These are phyloP conservation scores for Neophaeococcomyces mojaviensis DNA, from an alignment of 2,329 filamentous ascomycete species.

Conservation along the genomic window DNA sequence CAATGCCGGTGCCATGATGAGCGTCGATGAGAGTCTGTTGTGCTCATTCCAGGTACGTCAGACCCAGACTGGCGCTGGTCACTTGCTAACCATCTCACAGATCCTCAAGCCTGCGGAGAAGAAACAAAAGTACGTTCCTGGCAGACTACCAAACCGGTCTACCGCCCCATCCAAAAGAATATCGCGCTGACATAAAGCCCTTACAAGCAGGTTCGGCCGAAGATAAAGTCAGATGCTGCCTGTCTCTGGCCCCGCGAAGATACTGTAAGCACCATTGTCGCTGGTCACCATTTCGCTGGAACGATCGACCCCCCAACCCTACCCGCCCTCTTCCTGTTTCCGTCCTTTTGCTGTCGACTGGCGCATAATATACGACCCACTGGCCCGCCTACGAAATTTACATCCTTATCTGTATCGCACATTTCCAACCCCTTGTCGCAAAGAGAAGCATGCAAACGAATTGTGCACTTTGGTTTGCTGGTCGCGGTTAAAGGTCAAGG, in stretches of 20 bases:
- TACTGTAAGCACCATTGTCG: neutral
- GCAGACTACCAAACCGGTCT: slow-evolving; percentile 62
- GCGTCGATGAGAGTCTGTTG: slow-evolving; percentile 93
- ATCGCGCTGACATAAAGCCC: slow-evolving; percentile 56
- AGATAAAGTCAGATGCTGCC: slow-evolving; percentile 54
- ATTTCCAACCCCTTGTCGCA: too few relatives aligned
- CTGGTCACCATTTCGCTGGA: neutral
- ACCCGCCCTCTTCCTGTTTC: neutral
- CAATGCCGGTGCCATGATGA: slow-evolving; percentile 99
- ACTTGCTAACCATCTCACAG: slow-evolving; percentile 38
- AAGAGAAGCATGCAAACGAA: too few relatives aligned
- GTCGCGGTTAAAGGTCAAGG: too few relatives aligned
- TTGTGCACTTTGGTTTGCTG: too few relatives aligned
- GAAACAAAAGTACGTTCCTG: slow-evolving; percentile 99
- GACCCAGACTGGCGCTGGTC: neutral
- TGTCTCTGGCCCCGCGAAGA: neutral
- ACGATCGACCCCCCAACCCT: neutral
- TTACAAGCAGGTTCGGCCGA: slow-evolving; percentile 83
- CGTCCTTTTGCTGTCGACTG: neutral
- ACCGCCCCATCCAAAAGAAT: slow-evolving; percentile 55
- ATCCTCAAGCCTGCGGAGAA: slow-evolving; percentile 99
- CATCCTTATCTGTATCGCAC: too few relatives aligned
- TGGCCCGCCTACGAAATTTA: too few relatives aligned
- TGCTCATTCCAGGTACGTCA: slow-evolving; percentile 89
- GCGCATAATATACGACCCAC: too few relatives aligned